Evolutionary conservation across 202 grass and related monocot genomes (phyloP).

Genomic region (Tripidium arundinaceum): DNA sequence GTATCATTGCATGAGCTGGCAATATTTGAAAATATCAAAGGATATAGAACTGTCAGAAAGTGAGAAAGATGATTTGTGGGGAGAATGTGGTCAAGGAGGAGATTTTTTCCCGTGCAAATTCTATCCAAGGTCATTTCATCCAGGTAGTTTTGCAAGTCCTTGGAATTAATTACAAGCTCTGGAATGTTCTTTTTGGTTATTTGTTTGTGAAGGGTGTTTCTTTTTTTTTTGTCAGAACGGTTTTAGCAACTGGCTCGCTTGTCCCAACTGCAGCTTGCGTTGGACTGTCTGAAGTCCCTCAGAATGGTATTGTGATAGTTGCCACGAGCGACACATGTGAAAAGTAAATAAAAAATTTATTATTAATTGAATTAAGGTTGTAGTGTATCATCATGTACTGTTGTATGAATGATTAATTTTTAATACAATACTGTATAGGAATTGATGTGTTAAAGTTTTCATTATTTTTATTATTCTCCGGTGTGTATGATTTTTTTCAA

Average conservation of each 20-base stretch:
- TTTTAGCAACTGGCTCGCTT: conserved; percentile 10
- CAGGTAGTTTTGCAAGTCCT: conserved; percentile 44
- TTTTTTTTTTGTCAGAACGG: background rate
- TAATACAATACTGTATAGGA: too few relatives aligned
- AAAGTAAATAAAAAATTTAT: too few relatives aligned
- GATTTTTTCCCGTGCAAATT: conserved; percentile 92
- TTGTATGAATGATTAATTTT: too few relatives aligned
- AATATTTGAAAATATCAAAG: conserved; percentile 77
- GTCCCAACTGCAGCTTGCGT: conserved; percentile 59
- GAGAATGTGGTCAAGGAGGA: conserved; percentile 78
- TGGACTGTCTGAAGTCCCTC: conserved; percentile 44
- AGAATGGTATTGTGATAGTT: conserved; percentile 94
- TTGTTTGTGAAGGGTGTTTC: background rate
- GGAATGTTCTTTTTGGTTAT: background rate
- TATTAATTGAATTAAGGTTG: too few relatives aligned
- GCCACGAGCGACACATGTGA: too few relatives aligned
- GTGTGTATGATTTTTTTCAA: too few relatives aligned
- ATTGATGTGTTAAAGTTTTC: too few relatives aligned
- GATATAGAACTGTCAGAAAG: conserved; percentile 52
- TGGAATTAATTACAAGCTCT: conserved; percentile 1
- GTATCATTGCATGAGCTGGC: conserved; percentile 94
- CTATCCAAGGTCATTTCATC: conserved; percentile 91
- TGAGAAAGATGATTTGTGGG: conserved; percentile 79
- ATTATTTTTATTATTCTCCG: too few relatives aligned
- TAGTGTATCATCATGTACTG: too few relatives aligned